Evolutionary conservation across 495 filamentous ascomycete species (phyloP), one percentile per base, ranked within the genome.

Genomic region (Talaromyces proteolyticus): DNA sequence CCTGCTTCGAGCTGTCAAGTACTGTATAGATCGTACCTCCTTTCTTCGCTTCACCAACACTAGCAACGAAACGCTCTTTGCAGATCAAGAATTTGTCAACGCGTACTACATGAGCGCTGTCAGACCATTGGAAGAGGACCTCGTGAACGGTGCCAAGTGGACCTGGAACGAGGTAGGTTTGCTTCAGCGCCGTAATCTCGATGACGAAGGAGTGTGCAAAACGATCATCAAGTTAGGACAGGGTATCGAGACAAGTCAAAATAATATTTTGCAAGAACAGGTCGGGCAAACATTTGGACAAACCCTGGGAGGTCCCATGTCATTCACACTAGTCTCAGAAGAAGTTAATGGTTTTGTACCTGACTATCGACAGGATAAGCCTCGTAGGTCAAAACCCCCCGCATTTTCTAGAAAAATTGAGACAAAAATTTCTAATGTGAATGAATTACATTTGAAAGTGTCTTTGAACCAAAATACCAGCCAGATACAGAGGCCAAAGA

Each of bases 121-220:
- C 1, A 24, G 51, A 5, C 54, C 54, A 14, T 19, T 57, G 26
- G 54, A 57, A 29, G 44, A 57, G 2, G 54, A 57, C 40, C 42
- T 57, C 2, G 54, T 57, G 2, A 46, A 38, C 12, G 54, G 54
- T 11, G 54, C 51, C 10, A 45, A 47, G 20, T 57, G 51, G 54
- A 57, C 51, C 7, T 57, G 51, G 54, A 47, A 50, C 10, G 44
- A 57, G 26, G 51, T 47, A 42, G 16, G 16, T 42, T 42, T 5
- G 39, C 39, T 42, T 5, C 5, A 21, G n/a, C 39, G 39, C n/a
- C 39, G 39, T 16, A 16, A 42, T n/a, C 39, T 42, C n/a, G 39
- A 42, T n/a, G n/a, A 16, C 16, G 16, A 42, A 42, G 39, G 39
- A 5, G n/a, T 42, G 5, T 16, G 5, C n/a, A 42, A 42, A 42